Conservation (phyloP, 805 yeast species). For the Saccharomycopsis fermentans region DNA sequence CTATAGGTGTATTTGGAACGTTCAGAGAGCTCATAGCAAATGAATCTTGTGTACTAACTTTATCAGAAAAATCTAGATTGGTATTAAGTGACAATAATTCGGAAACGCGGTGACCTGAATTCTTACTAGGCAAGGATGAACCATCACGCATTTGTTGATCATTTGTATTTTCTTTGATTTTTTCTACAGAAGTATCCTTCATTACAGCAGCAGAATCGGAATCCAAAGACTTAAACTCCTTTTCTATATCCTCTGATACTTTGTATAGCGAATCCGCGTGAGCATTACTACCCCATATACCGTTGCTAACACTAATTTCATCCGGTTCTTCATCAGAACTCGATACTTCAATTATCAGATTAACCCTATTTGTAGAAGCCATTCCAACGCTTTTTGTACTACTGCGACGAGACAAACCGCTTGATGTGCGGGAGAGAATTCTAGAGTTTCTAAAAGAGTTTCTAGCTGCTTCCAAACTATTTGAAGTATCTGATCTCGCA, state of each 20-base stretch:
- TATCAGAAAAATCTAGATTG: neutral
- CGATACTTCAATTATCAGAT: neutral
- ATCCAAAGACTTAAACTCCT: neutral
- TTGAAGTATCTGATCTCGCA: neutral
- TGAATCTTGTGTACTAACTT: neutral
- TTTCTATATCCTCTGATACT: neutral
- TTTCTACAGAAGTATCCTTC: neutral
- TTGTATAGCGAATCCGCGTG: neutral
- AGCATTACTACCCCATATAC: constrained; percentile 3
- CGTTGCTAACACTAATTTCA: constrained; percentile 5
- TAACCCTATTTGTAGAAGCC: constrained; percentile 1
- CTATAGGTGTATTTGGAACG: neutral
- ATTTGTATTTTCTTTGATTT: neutral
- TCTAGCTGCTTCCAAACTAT: neutral
- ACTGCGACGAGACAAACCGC: neutral
- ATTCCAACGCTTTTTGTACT: neutral
- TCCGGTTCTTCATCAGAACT: constrained; percentile 10
- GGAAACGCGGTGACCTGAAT: neutral
- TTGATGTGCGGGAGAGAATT: neutral
- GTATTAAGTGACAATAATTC: constrained; percentile 2
- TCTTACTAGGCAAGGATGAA: neutral
- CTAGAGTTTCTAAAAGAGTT: neutral
- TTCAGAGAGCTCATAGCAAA: neutral
- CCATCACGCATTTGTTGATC: neutral
- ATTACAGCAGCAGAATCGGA: neutral